Base-by-base conservation (phyloP, 768 basidiomycete species). In the Gloeopeniophorella convolvens region DNA sequence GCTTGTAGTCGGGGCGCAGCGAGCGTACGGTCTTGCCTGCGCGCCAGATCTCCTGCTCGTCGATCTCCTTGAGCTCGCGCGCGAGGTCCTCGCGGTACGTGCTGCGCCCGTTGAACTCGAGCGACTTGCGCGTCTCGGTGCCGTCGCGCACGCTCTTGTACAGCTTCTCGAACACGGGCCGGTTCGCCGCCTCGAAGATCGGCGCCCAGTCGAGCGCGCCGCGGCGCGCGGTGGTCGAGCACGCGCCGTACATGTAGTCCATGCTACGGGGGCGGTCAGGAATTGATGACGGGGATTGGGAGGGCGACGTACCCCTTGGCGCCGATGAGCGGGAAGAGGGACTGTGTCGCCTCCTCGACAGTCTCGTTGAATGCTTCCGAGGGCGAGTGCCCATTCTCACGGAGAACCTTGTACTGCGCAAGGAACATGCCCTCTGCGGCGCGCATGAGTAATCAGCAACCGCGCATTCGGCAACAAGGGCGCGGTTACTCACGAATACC, bases 281-380 rank as follows among this genome's bases (percentile, higher is more conserved):
- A 45, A 13, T 50, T 26, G 15, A 43, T 36, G 21, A 16, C 30
- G 41, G 13, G 5, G 28, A 33, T 10, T 1, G 5, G n/a, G 3
- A 11, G n/a, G 6, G 27, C 4, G 6, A 65, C 82, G 48, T 67
- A 89, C 85, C 92, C 93, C 67, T 96, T 87, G 64, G 85, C 79
- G 59, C 95, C 96, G 63, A 99, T 92, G 68, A 99, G 70, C 53
- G 96, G 96, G 77, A 90, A 97, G 57, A 99, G 82, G 32, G 92
- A 95, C 66, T 99, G 94, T 35, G 95, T 98, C n/a, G 96, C 96
- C 74, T 98, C 96, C 72, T 98, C 96, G 55, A 98, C 96, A 52
- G 96, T 98, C 77, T 99, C 96, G 71, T 99, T 98, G 83, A 99
- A 98, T 42, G 94, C 94, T 68, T 99, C 96, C 35, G 95, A 98